These are phyloP conservation scores for Umbelopsis ramanniana DNA, from an alignment of 192 early-diverging fungal genomes.

Conservation along the genomic window DNA sequence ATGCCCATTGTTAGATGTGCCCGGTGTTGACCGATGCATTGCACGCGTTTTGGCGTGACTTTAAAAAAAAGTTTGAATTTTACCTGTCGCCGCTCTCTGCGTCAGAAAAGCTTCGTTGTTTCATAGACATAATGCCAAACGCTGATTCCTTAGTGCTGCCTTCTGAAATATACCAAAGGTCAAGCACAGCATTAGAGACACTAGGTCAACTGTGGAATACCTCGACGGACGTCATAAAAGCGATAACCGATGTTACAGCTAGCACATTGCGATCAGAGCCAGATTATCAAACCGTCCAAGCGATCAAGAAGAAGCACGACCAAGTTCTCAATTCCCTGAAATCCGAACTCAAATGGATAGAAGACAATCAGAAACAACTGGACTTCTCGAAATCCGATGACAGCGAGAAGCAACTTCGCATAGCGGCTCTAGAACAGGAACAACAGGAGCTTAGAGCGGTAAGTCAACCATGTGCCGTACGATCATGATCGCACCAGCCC, in stretches of 20 bases:
- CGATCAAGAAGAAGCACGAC: conserved; percentile 8
- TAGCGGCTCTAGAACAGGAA: not conserved
- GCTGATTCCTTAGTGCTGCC: not conserved
- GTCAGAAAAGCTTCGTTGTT: no score
- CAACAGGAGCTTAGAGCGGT: conserved; percentile 13
- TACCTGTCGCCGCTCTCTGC: not conserved
- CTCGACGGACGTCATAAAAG: not conserved
- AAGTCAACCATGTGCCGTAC: not conserved
- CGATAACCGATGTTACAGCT: not conserved
- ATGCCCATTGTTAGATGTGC: not conserved
- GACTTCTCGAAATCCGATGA: not conserved
- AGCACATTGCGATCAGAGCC: conserved; percentile 5
- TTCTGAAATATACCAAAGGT: conserved; percentile 16
- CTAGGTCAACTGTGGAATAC: not conserved
- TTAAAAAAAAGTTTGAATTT: not conserved
- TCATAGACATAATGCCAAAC: not conserved
- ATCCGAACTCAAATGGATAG: not conserved
- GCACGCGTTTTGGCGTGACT: not conserved
- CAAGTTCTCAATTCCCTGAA: not conserved
- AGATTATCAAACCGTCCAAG: conserved; percentile 11
- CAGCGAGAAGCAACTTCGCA: not conserved
- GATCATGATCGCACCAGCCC: not conserved
- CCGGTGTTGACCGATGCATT: no score
- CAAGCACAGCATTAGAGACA: not conserved
- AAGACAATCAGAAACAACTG: not conserved